Evolutionary conservation across 2,329 filamentous ascomycete species (phyloP).

Genomic region (Talaromyces sp.): DNA sequence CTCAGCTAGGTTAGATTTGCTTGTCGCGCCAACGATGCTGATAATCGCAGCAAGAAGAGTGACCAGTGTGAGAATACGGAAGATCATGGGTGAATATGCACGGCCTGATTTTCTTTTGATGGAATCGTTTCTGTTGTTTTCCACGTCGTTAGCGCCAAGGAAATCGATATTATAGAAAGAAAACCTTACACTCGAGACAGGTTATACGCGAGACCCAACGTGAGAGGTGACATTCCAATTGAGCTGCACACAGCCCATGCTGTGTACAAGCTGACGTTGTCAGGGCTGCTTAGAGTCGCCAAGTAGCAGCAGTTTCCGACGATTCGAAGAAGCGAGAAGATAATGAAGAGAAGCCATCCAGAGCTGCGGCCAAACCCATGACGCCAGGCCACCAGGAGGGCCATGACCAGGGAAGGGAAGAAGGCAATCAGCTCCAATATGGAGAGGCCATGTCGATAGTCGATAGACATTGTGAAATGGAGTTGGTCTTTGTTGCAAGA

Average conservation of each 20-base stretch:
- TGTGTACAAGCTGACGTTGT: constrained; percentile 19
- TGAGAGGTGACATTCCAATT: constrained; percentile 17
- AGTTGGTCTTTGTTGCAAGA: not conserved
- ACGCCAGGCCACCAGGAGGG: constrained; percentile 17
- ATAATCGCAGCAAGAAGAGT: constrained; percentile 31
- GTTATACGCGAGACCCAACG: constrained; percentile 13
- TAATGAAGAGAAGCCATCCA: constrained; percentile 30
- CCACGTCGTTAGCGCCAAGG: not conserved
- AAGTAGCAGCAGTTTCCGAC: constrained; percentile 26
- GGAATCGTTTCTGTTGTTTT: constrained; percentile 18
- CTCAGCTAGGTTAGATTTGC: constrained; percentile 25
- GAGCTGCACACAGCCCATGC: constrained; percentile 22
- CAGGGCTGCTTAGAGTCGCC: constrained; percentile 18
- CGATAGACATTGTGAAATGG: constrained; percentile 11
- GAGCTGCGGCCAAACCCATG: constrained; percentile 25
- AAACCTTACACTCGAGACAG: constrained; percentile 15
- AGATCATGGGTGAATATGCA: constrained; percentile 19
- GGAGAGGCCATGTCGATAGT: constrained; percentile 18
- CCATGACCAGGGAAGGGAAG: constrained; percentile 15
- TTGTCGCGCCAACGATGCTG: constrained; percentile 40
- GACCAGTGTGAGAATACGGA: constrained; percentile 26
- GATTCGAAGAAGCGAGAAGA: constrained; percentile 27
- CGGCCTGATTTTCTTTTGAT: constrained; percentile 15
- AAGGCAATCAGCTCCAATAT: constrained; percentile 21
- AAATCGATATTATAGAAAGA: not conserved